Evolutionary conservation across 164 flowering plant genomes (phyloP).

Genomic region (Piper longum): DNA sequence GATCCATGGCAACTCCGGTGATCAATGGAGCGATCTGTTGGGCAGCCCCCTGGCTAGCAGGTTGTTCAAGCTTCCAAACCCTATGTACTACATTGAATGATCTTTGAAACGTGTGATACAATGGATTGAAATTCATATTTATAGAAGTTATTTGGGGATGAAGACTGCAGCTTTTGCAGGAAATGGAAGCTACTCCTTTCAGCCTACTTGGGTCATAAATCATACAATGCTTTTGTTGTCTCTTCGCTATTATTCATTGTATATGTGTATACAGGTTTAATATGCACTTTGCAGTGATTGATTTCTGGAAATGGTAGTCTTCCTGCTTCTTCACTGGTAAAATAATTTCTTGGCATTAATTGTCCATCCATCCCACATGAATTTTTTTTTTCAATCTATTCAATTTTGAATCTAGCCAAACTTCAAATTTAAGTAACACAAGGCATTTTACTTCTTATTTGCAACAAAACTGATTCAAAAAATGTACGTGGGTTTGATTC

Average conservation of each 20-base stretch:
- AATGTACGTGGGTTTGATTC: too few relatives aligned
- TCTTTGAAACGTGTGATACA: neutral
- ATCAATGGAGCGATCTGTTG: conserved; percentile 83
- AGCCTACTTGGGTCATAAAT: neutral
- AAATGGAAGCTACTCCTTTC: neutral
- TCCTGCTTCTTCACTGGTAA: neutral
- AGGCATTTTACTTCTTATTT: too few relatives aligned
- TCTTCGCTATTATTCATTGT: neutral
- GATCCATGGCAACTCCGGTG: conserved; percentile 77
- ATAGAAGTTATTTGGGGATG: neutral
- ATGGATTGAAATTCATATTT: neutral
- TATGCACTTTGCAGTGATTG: neutral
- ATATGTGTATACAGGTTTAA: neutral
- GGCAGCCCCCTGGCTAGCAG: conserved; percentile 47
- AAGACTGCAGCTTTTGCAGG: neutral
- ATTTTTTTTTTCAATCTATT: too few relatives aligned
- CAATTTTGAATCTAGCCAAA: too few relatives aligned
- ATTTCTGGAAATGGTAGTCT: neutral
- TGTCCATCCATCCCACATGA: too few relatives aligned
- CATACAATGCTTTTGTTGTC: too few relatives aligned
- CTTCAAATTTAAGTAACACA: too few relatives aligned
- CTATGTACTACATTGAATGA: conserved; percentile 66
- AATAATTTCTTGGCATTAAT: too few relatives aligned
- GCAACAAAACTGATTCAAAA: too few relatives aligned
- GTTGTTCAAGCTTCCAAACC: conserved; percentile 86